Evolutionary conservation across 192 early-diverging fungal species (phyloP), one percentile per base, ranked within the genome.

Genomic region (Radiomyces spectabilis): DNA sequence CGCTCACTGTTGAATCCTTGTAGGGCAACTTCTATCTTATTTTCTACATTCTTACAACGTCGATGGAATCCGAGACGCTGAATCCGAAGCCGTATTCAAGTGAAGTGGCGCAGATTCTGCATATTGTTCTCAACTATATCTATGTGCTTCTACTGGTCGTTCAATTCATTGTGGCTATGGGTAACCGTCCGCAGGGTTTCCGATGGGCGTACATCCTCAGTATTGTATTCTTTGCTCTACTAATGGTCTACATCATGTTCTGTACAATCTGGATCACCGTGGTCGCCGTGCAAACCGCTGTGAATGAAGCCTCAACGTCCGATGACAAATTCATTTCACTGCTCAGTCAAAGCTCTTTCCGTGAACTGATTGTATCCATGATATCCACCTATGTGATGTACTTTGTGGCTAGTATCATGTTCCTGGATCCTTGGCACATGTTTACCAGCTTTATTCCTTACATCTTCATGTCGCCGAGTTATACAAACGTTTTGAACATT

Each of bases 171-270:
- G 76, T 87, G 18, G 85, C 93, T 56, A 72, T 99, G 61, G 96
- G 96, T 55, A 99, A 99, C 69, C 81, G 94, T 34, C 96, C 96
- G 42, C 92, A 97, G 68, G 95, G 92, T n/a, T 64, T 78, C 19
- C 87, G 80, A 69, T 73, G 72, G 37, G 77, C 94, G 27, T 94
- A 92, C 58, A 81, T 76, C 27, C 54, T 76, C 19, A 81, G 78
- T 35, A 91, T 93, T 78, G 22, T 64, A n/a, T 67, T 77, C 44
- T 80, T 75, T 63, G 66, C 69, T n/a, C 6, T 78, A 6, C 66
- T 81, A 25, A 78, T 76, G 63, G 64, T 38, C 4, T 66, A 66
- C 35, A 50, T 66, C 39, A 13, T 74, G 18, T 69, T 62, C 51
- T 59, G 57, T 47, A 68, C 65, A 38, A 32, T 43, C 13, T 64